Percentiles rank a stretch among this genome's conserved stretches.
Evolutionary conservation across 805 yeast genomes (phyloP).

Genomic region (Saturnispora galanensis): DNA sequence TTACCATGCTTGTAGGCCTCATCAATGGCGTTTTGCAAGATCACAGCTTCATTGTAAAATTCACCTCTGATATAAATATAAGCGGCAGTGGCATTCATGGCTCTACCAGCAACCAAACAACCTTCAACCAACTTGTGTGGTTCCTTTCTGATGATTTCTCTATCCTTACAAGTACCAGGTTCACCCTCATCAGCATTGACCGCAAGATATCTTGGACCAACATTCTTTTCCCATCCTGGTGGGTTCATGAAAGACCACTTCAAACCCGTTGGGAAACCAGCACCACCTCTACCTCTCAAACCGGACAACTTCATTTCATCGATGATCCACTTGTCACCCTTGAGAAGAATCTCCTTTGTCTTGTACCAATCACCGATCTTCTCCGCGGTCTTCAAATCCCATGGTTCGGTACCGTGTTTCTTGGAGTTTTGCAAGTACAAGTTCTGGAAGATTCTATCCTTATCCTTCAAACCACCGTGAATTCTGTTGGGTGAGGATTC

Average conservation of each 20-base stretch:
- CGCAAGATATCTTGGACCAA: constrained; percentile 81
- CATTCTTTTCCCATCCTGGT: constrained; percentile 88
- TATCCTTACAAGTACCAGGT: constrained; percentile 89
- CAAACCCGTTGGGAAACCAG: constrained; percentile 86
- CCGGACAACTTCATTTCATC: constrained; percentile 81
- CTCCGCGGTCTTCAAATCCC: constrained; percentile 61
- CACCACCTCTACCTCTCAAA: constrained; percentile 87
- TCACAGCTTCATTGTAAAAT: constrained; percentile 71
- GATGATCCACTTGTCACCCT: constrained; percentile 86
- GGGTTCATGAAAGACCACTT: constrained; percentile 95
- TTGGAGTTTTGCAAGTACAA: constrained; percentile 43
- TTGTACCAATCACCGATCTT: constrained; percentile 88
- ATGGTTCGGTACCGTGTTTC: constrained; percentile 46
- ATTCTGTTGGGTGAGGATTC: constrained; percentile 42
- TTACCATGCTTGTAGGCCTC: constrained; percentile 78
- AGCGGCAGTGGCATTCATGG: constrained; percentile 90
- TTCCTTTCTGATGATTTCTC: constrained; percentile 84
- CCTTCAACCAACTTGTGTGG: constrained; percentile 90
- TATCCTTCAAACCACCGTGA: constrained; percentile 70
- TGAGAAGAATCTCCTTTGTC: constrained; percentile 73
- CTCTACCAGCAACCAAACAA: constrained; percentile 82
- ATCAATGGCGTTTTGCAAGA: constrained; percentile 71
- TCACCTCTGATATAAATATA: constrained; percentile 88
- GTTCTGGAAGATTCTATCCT: constrained; percentile 82
- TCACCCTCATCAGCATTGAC: constrained; percentile 94